Conservation (phyloP, 768 basidiomycete species). For the Vishniacozyma victoriae region DNA sequence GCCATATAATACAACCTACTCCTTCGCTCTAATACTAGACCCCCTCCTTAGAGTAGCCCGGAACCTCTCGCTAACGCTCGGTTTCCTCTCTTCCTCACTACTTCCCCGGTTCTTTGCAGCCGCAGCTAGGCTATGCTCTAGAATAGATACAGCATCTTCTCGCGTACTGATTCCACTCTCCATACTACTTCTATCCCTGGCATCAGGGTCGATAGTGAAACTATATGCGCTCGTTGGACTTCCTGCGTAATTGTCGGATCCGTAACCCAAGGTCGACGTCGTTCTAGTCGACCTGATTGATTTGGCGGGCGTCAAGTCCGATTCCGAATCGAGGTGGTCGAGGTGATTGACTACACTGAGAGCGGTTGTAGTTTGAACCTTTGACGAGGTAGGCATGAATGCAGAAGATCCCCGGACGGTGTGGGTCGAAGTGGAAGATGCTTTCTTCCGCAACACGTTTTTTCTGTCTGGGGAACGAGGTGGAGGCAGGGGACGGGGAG, state of each 20-base stretch:
- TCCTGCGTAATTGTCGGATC: neutral
- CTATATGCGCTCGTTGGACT: constrained; percentile 14
- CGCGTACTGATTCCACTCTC: neutral
- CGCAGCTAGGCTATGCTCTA: neutral
- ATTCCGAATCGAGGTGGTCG: neutral
- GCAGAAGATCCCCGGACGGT: constrained; percentile 16
- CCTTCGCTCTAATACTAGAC: neutral
- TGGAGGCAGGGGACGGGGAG: neutral
- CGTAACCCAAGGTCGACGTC: neutral
- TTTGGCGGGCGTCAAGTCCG: neutral
- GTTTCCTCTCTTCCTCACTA: neutral
- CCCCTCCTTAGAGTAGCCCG: neutral
- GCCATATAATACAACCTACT: too few species aligned
- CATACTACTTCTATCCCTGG: neutral
- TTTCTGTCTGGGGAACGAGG: neutral
- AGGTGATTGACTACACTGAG: constrained; percentile 17
- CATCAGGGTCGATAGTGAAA: neutral
- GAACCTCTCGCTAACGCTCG: neutral
- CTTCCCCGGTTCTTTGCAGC: neutral
- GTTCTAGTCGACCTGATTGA: neutral
- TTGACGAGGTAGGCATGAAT: constrained; percentile 10
- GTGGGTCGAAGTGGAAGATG: constrained; percentile 13
- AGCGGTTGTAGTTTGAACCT: constrained; percentile 16
- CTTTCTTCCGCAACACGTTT: constrained; percentile 25
- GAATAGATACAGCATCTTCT: neutral